Evolutionary conservation across 805 yeast species (phyloP), one percentile per base, ranked within the genome.

Genomic region (Martiniozyma abietophila): DNA sequence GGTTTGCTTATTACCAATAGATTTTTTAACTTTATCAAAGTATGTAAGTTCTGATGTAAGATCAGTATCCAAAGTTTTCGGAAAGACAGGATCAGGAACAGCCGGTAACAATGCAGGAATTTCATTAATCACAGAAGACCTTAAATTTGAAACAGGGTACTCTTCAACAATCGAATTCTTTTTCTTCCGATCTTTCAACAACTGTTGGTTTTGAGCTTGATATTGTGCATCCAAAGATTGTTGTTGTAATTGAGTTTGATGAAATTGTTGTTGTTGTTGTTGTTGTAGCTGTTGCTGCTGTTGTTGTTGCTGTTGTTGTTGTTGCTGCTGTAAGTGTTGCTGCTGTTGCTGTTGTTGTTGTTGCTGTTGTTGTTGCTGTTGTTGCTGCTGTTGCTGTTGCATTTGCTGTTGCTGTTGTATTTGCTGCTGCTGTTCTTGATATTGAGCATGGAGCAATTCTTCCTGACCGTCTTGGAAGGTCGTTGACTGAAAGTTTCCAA

Each of bases 1-100:
- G 9, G 85, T 73, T 55, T 81, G 94, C 53, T 85, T 88, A 55
- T 83, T 85, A 15, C 86, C 86, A 49, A 92, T 76, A 6, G 77
- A 77, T 53, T 81, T 83, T 61, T 89, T 89, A 22, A 84, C 95
- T 51, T 79, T 80, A 55, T 92, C 97, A 51, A 92, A 92, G 54
- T 92, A 92, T 6, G 77, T 69, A 25, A 92, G 74, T 57, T 92
- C 98, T 49, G 86, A 95, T 41, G 76, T 70, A 35, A 86, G 60
- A 21, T 77, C 74, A 0, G 86, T 69, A 15, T 69, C 57, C 48
- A 75, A 59, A 37, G 74, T 45, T 59, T 76, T 54, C 42, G 70
- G 62, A 20, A 69, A 77, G 12, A 80, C 71, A 2, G 95, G 95
- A 51, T 85, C 94, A 1, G 95, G 94, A 17, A 81, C 69, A 11